A percentile compares a stretch with the other conserved stretches of the same genome.
phyloP scores from a whole-genome alignment of 352 stramenopile species.

The Phytopythium oedochilum region DNA sequence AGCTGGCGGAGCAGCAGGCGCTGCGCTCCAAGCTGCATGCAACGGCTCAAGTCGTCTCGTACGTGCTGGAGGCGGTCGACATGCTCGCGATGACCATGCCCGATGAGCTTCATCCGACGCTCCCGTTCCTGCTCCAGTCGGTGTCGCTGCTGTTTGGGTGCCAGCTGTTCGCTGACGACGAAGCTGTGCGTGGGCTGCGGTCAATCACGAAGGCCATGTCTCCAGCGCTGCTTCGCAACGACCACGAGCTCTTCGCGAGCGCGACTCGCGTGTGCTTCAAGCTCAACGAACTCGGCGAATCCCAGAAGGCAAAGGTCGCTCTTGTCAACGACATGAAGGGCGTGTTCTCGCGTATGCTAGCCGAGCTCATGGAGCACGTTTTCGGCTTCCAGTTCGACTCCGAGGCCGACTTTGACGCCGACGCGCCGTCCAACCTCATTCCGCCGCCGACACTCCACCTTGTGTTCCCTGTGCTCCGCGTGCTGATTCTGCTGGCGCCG shows the following conservation, averaged over 20 bases:
- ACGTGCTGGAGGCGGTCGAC: constrained; percentile 53
- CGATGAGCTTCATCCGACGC: constrained; percentile 67
- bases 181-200: constrained; percentile 14
- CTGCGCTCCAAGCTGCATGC: constrained; percentile 42
- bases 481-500: constrained; percentile 41
- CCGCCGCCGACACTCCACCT: constrained; percentile 73
- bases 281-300: constrained; percentile 27
- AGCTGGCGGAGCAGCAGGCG: constrained; percentile 55
- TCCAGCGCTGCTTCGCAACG: constrained; percentile 51
- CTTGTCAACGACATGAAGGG: constrained; percentile 32
- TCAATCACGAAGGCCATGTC: constrained; percentile 59
- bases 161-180: constrained; percentile 34
- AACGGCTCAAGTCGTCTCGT: constrained; percentile 31
- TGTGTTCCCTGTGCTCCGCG: constrained; percentile 68
- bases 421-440: constrained; percentile 59
- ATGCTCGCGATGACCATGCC: constrained; percentile 51
- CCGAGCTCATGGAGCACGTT: constrained; percentile 64
- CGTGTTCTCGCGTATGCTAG: constrained; percentile 57
- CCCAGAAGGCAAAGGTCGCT: constrained; percentile 30
- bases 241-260: constrained; percentile 62
- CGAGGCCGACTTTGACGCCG: constrained; percentile 68
- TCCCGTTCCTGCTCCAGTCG: constrained; percentile 60
- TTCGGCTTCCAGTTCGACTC: constrained; percentile 83
- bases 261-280: constrained; percentile 50
- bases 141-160: constrained; percentile 50